Evolutionary conservation across 2,329 filamentous ascomycete genomes (phyloP).

Genomic region (Aspergillus sp.): DNA sequence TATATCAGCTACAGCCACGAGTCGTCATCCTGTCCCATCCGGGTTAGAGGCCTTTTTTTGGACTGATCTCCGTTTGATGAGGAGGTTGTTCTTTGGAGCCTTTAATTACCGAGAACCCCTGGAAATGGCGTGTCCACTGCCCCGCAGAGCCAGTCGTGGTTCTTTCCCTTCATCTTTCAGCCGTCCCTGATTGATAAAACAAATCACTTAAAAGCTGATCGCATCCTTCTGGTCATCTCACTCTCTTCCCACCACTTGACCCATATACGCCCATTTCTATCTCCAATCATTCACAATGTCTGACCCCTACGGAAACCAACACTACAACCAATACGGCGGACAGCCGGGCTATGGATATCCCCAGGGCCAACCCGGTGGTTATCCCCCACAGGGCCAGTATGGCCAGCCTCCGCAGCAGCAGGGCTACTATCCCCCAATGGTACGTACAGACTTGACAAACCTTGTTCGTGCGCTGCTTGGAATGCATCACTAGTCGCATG

Average conservation of each 20-base stretch:
- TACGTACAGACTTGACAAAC: constrained; percentile 7
- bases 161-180: background rate
- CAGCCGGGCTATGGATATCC: constrained; percentile 10
- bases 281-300: constrained; percentile 9
- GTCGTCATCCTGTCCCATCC: no score
- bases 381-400: constrained; percentile 20
- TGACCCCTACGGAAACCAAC: constrained; percentile 16
- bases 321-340: constrained; percentile 23
- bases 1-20: no score
- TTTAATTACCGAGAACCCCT: constrained; percentile 1
- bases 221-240: background rate
- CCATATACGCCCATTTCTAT: background rate
- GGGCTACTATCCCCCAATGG: constrained; percentile 25
- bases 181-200: background rate
- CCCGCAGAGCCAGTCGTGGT: background rate
- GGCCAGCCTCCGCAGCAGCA: constrained; percentile 19
- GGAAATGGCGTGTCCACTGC: background rate
- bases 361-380: constrained; percentile 20
- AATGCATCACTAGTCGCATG: background rate
- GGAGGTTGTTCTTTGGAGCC: background rate
- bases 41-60: no score
- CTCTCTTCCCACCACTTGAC: background rate
- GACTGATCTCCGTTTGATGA: no score
- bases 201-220: background rate
- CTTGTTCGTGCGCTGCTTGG: no score